These are phyloP conservation scores for Vaccinium macrocarpon DNA, from an alignment of 148 eudicot species.

Conservation along the genomic window DNA sequence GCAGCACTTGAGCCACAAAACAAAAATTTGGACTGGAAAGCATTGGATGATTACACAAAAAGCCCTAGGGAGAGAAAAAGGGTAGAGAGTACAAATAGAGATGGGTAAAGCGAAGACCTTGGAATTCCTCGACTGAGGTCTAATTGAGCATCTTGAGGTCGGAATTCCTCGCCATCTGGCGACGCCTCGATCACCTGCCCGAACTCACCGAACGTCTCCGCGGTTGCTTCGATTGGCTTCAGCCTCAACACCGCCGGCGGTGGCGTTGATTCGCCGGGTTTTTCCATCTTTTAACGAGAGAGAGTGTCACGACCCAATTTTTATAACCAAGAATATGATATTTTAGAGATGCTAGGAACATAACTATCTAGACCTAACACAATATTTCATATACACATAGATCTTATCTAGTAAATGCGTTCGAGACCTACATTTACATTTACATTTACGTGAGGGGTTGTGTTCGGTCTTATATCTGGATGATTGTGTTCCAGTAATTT, in stretches of 20 bases:
- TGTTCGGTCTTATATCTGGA: no score
- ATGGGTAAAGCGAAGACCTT: constrained; percentile 39
- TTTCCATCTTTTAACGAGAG: not conserved
- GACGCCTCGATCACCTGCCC: constrained; percentile 70
- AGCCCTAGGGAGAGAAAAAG: not conserved
- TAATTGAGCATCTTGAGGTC: constrained; percentile 78
- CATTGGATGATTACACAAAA: not conserved
- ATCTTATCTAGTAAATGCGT: no score
- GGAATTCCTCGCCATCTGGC: constrained; percentile 54
- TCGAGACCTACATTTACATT: no score
- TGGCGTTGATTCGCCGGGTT: not conserved
- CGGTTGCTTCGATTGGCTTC: constrained; percentile 65
- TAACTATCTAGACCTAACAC: no score
- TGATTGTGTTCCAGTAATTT: no score
- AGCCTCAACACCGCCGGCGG: constrained; percentile 31
- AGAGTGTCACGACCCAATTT: no score
- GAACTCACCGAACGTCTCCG: constrained; percentile 63
- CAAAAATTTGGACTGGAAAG: not conserved
- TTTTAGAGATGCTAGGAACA: no score
- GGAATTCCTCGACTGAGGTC: constrained; percentile 75
- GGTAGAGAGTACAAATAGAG: no score
- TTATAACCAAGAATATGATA: no score
- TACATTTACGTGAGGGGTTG: no score
- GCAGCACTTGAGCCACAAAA: not conserved
- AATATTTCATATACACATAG: no score